Base-by-base conservation (phyloP, 192 early-diverging fungal species). In the Backusella tuberculispora region DNA sequence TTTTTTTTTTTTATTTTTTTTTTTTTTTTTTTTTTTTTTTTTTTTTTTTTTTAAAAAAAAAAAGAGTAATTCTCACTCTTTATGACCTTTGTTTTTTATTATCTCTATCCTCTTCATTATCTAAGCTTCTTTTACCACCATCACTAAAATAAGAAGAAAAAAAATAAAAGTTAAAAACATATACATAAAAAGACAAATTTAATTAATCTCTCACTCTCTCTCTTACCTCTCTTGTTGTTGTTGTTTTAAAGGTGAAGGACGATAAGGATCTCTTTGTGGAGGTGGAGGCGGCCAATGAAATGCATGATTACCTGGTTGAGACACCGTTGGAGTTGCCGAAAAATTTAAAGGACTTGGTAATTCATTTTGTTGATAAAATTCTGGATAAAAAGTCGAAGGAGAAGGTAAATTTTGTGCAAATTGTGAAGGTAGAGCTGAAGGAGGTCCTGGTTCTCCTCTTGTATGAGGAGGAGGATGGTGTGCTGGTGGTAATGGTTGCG, bases 291-390 rank as follows among this genome's bases (percentile, higher is more conserved):
- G 93, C 93, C 93, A 95, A 72, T 89, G 83, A 76, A 95, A 95
- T 14, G 90, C 87, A 26, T 86, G 85, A 26, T 86, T 91, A 3
- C 66, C 66, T 13, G 43, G 66, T 15, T 69, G 68, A 44, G 68
- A 40, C 3, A 26, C 42, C 10, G 42, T 43, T 2, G 68, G 68
- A 7, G 93, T 94, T 38, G 88, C 85, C 40, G 87, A 87, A 85
- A 93, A 94, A 47, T 92, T 91, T 47, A 95, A 83, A 3, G 93
- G 93, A 73, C 92, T 93, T n/a, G 87, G 90, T 72, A 90, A 80
- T 45, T 92, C 90, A 69, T 83, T 87, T 19, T 88, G 85, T 72
- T 92, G 90, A 72, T 92, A 92, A 48, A 95, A 89, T 60, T 91
- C 87, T 3, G 92, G 88, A 75, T 93, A 93, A 79, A 93, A 92